These are phyloP conservation scores for Magnaporthiopsis incrustans DNA, from an alignment of 2,329 filamentous ascomycete species.

Conservation along the genomic window DNA sequence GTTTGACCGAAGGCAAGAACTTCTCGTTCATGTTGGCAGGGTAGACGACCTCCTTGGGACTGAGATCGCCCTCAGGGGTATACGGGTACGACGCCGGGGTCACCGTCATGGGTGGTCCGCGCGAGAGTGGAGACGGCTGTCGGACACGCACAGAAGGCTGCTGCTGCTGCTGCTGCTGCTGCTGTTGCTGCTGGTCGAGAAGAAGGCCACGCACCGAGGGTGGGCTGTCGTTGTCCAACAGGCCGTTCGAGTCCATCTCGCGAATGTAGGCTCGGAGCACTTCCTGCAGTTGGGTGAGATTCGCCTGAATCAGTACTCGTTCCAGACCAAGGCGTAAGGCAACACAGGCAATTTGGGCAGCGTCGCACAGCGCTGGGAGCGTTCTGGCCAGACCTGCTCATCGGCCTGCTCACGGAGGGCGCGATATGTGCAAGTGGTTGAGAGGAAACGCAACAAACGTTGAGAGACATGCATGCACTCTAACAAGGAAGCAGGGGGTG, in stretches of 20 bases:
- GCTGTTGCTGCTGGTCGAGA: slow-evolving; percentile 30
- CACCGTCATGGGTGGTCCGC: slow-evolving; percentile 11
- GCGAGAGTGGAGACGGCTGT: slow-evolving; percentile 14
- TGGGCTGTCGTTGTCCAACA: slow-evolving; percentile 32
- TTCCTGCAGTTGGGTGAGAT: slow-evolving; percentile 33
- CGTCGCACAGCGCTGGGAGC: not conserved
- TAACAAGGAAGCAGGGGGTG: not conserved
- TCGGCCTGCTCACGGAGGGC: not conserved
- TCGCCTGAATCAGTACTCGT: not conserved
- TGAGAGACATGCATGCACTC: not conserved
- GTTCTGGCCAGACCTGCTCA: not conserved
- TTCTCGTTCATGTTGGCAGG: slow-evolving; percentile 31
- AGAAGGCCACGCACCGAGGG: slow-evolving; percentile 47
- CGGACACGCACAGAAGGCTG: not conserved
- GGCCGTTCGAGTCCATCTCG: slow-evolving; percentile 44
- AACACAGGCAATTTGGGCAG: not conserved
- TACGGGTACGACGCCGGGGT: slow-evolving; percentile 14
- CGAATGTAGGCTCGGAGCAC: slow-evolving; percentile 53
- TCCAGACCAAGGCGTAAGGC: not conserved
- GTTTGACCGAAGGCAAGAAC: slow-evolving; percentile 30
- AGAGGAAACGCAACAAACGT: not conserved
- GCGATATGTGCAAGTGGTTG: not conserved
- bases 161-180: slow-evolving; percentile 29
- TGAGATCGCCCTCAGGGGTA: slow-evolving; percentile 13
- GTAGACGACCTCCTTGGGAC: slow-evolving; percentile 28